These are phyloP conservation scores for Rhizopogon vinicolor DNA, from an alignment of 768 basidiomycete genomes.

Conservation along the genomic window DNA sequence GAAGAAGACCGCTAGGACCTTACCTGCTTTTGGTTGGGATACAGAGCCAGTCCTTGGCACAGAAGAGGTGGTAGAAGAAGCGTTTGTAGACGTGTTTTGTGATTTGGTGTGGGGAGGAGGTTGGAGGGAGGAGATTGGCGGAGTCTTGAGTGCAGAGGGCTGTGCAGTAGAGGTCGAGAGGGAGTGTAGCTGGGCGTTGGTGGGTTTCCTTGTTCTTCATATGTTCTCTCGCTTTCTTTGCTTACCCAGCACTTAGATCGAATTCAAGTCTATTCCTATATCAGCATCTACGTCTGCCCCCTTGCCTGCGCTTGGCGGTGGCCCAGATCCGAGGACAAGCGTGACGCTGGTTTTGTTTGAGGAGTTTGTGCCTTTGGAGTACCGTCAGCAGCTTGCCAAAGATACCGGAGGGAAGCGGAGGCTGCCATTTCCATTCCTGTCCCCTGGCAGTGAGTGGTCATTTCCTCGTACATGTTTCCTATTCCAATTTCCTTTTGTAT, in stretches of 20 bases:
- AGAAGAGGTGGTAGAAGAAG: conserved; percentile 85
- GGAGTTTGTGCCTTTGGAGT: conserved; percentile 90
- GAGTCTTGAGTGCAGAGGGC: conserved; percentile 66
- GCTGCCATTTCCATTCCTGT: conserved; percentile 64
- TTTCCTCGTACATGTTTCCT: conserved; percentile 30
- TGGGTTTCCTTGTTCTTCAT: conserved; percentile 32
- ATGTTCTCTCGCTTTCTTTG: not conserved
- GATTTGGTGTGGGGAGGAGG: conserved; percentile 79
- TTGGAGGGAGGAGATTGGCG: conserved; percentile 88
- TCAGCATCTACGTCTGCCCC: conserved; percentile 13
- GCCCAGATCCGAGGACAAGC: conserved; percentile 65
- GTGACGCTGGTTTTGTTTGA: conserved; percentile 80
- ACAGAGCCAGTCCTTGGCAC: conserved; percentile 75
- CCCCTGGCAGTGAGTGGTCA: conserved; percentile 21
- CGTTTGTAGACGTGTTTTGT: conserved; percentile 85
- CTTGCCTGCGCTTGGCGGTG: conserved; percentile 4
- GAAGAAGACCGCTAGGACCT: conserved; percentile 66
- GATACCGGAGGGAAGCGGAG: conserved; percentile 51
- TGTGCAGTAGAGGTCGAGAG: conserved; percentile 46
- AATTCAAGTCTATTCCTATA: conserved; percentile 76
- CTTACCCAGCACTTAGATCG: conserved; percentile 48
- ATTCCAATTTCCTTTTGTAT: not conserved
- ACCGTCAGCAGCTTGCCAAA: conserved; percentile 67
- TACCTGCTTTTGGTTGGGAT: conserved; percentile 91
- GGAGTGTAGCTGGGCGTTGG: conserved; percentile 92